Percentiles rank a stretch among this genome's conserved stretches.
These are phyloP conservation scores for Ilyonectria destructans DNA, from an alignment of 2,329 filamentous ascomycete genomes.

Conservation along the genomic window DNA sequence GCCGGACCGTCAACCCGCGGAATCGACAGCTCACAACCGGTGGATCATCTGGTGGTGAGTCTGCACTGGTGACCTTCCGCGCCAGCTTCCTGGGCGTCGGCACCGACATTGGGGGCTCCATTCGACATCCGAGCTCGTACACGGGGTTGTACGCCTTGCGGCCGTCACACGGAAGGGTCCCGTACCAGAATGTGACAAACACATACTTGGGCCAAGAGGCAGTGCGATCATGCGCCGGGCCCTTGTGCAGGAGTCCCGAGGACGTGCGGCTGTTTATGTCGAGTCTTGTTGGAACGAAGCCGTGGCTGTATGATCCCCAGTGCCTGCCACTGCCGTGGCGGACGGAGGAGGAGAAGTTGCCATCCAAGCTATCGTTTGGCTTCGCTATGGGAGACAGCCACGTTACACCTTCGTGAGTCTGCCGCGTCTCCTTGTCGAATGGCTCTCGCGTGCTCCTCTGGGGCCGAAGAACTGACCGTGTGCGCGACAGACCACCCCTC, in stretches of 20 bases:
- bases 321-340: constrained; percentile 3
- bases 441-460: not conserved
- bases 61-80: constrained; percentile 3
- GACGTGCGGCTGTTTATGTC: constrained; percentile 6
- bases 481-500: constrained; percentile 2
- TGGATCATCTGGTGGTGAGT: constrained; percentile 5
- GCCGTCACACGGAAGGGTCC: constrained; percentile 1
- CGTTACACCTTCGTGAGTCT: constrained; percentile 3
- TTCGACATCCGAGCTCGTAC: constrained; percentile 5
- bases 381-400: constrained; percentile 3
- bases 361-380: constrained; percentile 5
- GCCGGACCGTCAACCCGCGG: constrained; percentile 18
- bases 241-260: constrained; percentile 1
- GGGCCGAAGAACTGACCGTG: constrained; percentile 3
- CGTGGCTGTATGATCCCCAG: constrained; percentile 5
- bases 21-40: constrained; percentile 5
- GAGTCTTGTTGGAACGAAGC: constrained; percentile 3
- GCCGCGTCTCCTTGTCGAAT: constrained; percentile 2
- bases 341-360: constrained; percentile 3
- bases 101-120: constrained; percentile 6
- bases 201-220: constrained; percentile 3
- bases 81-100: constrained; percentile 5
- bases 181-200: constrained; percentile 7
- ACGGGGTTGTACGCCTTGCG: constrained; percentile 5
- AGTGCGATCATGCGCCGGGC: constrained; percentile 3